These are phyloP conservation scores for Cubamyces sp. DNA, from an alignment of 768 basidiomycete genomes.

Conservation along the genomic window DNA sequence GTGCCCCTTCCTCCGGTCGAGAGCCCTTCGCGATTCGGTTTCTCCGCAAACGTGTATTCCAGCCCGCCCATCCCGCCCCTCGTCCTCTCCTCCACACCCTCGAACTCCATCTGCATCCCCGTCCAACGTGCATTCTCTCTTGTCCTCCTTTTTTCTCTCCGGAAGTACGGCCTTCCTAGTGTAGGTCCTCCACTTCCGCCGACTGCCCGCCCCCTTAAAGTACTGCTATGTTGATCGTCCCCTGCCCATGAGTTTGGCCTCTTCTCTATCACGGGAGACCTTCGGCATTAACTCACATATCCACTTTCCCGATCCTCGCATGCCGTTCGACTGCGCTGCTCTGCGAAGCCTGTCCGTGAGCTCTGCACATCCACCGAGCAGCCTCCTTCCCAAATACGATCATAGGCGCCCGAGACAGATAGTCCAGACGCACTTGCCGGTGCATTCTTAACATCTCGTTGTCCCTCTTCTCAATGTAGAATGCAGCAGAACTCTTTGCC, in stretches of 20 bases:
- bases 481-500: constrained; percentile 9
- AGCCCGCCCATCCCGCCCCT: background rate
- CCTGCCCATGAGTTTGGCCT: too few relatives aligned
- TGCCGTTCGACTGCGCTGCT: background rate
- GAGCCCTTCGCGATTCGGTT: background rate
- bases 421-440: background rate
- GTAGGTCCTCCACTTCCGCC: background rate
- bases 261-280: constrained; percentile 5
- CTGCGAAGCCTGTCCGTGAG: background rate
- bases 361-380: background rate
- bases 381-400: constrained; percentile 7
- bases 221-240: too few relatives aligned
- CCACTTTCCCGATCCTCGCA: constrained; percentile 8
- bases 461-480: constrained; percentile 7
- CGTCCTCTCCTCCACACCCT: background rate
- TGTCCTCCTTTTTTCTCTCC: background rate
- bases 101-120: background rate
- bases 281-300: constrained; percentile 4
- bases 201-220: background rate
- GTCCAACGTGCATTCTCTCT: background rate
- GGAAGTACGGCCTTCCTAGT: too few relatives aligned
- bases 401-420: constrained; percentile 3
- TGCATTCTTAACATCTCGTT: background rate
- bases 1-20: background rate
- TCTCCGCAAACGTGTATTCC: constrained; percentile 15